Evolutionary conservation across 225 moss, liverwort and hornwort species (phyloP), one percentile per base, ranked within the genome.

Genomic region (Bryoerythrophyllum caledonicum): DNA sequence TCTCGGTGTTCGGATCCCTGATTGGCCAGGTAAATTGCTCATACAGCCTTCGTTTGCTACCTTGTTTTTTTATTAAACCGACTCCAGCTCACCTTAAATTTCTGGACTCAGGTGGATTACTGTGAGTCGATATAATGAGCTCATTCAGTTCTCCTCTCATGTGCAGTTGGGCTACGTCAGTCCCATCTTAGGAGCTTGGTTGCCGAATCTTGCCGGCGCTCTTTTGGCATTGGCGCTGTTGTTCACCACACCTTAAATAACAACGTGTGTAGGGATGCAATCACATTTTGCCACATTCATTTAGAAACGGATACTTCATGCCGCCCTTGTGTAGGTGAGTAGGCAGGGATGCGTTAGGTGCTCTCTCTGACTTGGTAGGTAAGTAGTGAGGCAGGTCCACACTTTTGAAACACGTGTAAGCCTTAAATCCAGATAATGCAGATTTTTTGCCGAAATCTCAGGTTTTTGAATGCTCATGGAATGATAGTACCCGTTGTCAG

Each of bases 1-100:
- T 67, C 60, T 82, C 80, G 14, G 83, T 86, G 32, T 78, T 77
- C 48, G 83, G 86, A 75, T 80, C 86, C 40, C 62, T 83, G 71
- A 74, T 83, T 49, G 83, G 80, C 48, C 78, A 83, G 81, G 78
- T 83, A 58, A 53, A 63, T 32, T 26, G 5, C n/a, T 26, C 48
- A 14, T 46, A 62, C 46, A 32, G 62, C 25, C 48, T 55, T 15
- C 32, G 32, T 32, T 32, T 32, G 32, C 32, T 32, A 5, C 32
- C 32, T 38, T 37, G 37, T 37, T 37, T 37, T n/a, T 37, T 7
- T 7, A 37, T 37, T 10, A 10, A 38, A 38, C 38, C 1, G 9
- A 38, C 8, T 38, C 38, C 38, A 38, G 38, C 38, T 10, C 38
- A 38, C 38, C 6, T 34, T 34, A 19, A 28, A 35, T 41, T 56